Evolutionary conservation across 176 grass and related monocot species (phyloP), one percentile per base, ranked within the genome.

Genomic region (Juncus inflexus): DNA sequence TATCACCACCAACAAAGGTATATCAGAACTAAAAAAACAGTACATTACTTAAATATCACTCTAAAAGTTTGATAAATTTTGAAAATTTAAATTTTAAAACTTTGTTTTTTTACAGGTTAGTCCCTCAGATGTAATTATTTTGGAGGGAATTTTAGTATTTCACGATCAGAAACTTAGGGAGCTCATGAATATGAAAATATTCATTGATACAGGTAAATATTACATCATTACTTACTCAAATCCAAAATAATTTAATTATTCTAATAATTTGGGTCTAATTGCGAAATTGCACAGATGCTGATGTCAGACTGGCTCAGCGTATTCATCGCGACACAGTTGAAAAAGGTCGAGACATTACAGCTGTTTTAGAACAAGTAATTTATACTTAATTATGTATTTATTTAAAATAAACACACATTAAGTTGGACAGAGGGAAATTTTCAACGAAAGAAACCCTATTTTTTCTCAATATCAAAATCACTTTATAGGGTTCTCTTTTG

Each of bases 131-230:
- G 92, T 97, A 64, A 91, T 96, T 68, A 89, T 96, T 86, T 67
- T 96, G 77, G 87, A 91, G 66, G 87, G 94, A 4, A 99, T 99
- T 60, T 86, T 99, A 63, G 80, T 92, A 62, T 92, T 99, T 65
- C 94, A 99, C 75, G 94, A 99, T 80, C 88, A 74, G 49, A 78
- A 52, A 41, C 85, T 92, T 79, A 82, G 94, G 60, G 64, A 84
- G 73, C 69, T 99, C 76, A 89, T 99, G 94, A 84, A 99, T 61
- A 92, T 99, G 94, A 99, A 99, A 79, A 82, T 86, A 59, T 99
- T 99, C 77, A 87, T 99, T 55, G 88, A 99, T 73, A 86, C 94
- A 99, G 88, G 94, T 99, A 65, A 60, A 35, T 35, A 45, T 66
- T 43, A 47, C 45, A 15, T 69, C 45, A 35, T 52, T 11, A 11